Conservation (phyloP, 2,329 filamentous ascomycete species). For the Endothia cerciana region DNA sequence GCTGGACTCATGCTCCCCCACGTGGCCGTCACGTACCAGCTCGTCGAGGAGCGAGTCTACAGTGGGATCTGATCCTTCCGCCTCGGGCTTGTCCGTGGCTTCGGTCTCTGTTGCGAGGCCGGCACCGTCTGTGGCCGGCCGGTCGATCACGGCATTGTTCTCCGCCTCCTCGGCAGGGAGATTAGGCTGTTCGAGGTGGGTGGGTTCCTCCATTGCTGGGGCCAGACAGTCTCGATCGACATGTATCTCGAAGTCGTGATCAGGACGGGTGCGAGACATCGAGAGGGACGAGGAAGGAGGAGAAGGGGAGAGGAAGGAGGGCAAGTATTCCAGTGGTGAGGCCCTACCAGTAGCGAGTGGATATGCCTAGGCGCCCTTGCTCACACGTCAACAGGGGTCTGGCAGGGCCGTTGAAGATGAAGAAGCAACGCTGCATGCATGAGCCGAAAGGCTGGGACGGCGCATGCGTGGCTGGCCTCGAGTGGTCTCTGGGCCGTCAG, state of each 20-base stretch:
- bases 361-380: slow-evolving; percentile 8
- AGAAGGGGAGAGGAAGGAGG: background rate
- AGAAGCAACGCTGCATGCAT: slow-evolving; percentile 14
- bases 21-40: background rate
- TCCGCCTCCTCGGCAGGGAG: slow-evolving; percentile 19
- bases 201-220: slow-evolving; percentile 42
- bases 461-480: slow-evolving; percentile 25
- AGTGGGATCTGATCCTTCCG: background rate
- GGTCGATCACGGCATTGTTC: slow-evolving; percentile 6
- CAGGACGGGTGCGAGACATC: slow-evolving; percentile 31
- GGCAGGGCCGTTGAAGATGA: slow-evolving; percentile 2
- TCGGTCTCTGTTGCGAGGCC: background rate
- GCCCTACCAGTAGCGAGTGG: background rate
- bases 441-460: slow-evolving; percentile 15
- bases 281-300: background rate
- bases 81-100: slow-evolving; percentile 1
- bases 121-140: background rate
- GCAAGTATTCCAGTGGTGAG: too few relatives aligned
- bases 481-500: slow-evolving; percentile 3
- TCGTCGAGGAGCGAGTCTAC: slow-evolving; percentile 6
- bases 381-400: slow-evolving; percentile 12
- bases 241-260: slow-evolving; percentile 53
- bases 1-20: background rate
- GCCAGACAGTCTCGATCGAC: slow-evolving; percentile 51
- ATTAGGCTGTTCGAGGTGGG: slow-evolving; percentile 20